Conservation (phyloP, 192 early-diverging fungal species). For the Dispira simplex region DNA sequence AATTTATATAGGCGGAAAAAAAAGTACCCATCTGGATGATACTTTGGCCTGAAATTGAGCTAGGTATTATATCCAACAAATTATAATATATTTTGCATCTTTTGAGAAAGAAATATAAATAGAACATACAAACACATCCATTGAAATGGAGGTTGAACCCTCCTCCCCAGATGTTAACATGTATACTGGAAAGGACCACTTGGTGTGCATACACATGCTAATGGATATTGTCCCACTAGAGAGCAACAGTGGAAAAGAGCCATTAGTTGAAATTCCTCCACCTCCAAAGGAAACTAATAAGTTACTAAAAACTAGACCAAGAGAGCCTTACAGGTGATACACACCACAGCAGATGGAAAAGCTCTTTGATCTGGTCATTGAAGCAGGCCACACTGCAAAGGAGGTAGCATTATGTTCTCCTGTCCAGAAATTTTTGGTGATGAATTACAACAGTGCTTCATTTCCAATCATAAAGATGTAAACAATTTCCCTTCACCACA, state of each 20-base stretch:
- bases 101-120: background rate
- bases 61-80: background rate
- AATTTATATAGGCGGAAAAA: too few species aligned
- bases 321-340: conserved; percentile 14
- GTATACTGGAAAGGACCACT: conserved; percentile 10
- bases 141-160: background rate
- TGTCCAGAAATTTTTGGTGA: too few species aligned
- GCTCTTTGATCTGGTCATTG: conserved; percentile 15
- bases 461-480: too few species aligned
- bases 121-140: background rate
- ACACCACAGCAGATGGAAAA: conserved; percentile 12
- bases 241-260: conserved; percentile 11
- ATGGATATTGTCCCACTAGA: conserved; percentile 14
- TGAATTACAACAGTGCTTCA: too few species aligned
- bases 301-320: conserved; percentile 10
- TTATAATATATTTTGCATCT: background rate
- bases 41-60: too few species aligned
- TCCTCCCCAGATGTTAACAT: background rate
- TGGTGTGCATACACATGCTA: conserved; percentile 11
- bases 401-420: too few species aligned
- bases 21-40: too few species aligned
- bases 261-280: conserved; percentile 11
- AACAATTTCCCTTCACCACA: too few species aligned
- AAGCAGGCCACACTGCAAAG: conserved; percentile 10
- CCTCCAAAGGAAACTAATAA: conserved; percentile 8